A percentile compares a stretch with the other conserved stretches of the same genome.
These are phyloP conservation scores for Coprinopsis strossmayeri DNA, from an alignment of 768 basidiomycete species.

Conservation along the genomic window DNA sequence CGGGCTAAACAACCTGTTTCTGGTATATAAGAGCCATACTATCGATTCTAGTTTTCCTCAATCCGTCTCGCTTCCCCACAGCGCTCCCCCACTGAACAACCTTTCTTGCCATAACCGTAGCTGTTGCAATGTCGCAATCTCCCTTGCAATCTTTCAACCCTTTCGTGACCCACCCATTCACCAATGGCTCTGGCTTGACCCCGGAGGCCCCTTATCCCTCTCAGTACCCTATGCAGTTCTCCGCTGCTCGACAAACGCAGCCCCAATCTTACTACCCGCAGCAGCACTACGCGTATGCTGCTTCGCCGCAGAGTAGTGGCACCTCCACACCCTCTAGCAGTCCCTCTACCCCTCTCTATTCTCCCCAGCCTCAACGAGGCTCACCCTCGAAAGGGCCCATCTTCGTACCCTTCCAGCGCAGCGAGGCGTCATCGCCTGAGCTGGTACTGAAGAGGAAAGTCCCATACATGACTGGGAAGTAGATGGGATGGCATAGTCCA, in stretches of 20 bases:
- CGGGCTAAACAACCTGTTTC: conserved; percentile 5
- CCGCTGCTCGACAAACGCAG: conserved; percentile 21
- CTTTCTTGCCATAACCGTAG: conserved; percentile 4
- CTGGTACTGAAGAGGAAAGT: conserved; percentile 36
- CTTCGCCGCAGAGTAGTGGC: conserved; percentile 17
- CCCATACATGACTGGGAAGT: conserved; percentile 11
- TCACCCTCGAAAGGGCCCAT: conserved; percentile 27
- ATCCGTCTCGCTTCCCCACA: conserved; percentile 7
- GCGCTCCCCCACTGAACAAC: conserved; percentile 7
- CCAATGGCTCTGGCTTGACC: conserved; percentile 33
- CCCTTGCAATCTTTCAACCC: conserved; percentile 46
- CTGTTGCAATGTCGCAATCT: conserved; percentile 24
- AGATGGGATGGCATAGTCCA: background rate
- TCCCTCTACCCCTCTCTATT: conserved; percentile 14
- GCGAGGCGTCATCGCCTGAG: conserved; percentile 50
- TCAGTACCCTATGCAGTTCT: conserved; percentile 37
- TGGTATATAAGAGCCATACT: conserved; percentile 11
- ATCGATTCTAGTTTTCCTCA: conserved; percentile 9
- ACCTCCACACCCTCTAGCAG: conserved; percentile 14
- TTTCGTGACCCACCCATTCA: conserved; percentile 55
- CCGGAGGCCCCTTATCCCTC: conserved; percentile 41
- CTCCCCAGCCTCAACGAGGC: conserved; percentile 23
- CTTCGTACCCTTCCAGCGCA: conserved; percentile 44
- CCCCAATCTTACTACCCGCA: conserved; percentile 14
- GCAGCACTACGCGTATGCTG: conserved; percentile 12